Conservation (phyloP, 169 alveolate species). For the Blepharisma undulans region DNA sequence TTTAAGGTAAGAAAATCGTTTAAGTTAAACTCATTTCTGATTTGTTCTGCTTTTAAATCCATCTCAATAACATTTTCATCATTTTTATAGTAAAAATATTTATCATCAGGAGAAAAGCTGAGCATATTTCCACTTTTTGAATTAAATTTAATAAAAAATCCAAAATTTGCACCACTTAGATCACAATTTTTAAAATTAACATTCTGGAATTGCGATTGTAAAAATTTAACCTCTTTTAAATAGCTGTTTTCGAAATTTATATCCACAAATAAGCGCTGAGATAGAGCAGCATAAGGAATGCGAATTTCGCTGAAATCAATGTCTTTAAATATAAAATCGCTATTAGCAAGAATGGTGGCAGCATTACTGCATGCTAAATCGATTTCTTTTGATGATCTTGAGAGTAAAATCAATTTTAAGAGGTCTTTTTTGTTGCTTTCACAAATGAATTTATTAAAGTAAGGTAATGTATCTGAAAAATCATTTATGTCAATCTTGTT, state of each 20-base stretch:
- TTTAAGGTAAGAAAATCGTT: not conserved
- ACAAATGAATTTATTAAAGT: too few species aligned
- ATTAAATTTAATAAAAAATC: not conserved
- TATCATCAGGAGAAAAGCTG: not conserved
- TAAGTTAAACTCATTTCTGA: too few species aligned
- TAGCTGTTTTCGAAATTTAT: not conserved
- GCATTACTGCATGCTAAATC: not conserved
- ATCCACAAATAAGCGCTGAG: not conserved
- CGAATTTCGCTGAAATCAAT: not conserved
- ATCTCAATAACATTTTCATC: not conserved
- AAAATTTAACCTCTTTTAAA: not conserved
- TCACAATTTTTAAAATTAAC: not conserved
- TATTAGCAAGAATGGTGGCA: not conserved
- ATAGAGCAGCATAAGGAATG: not conserved
- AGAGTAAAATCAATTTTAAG: not conserved
- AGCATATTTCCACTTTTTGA: not conserved
- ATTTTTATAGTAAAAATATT: not conserved
- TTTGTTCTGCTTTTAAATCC: too few species aligned
- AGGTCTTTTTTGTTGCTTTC: not conserved
- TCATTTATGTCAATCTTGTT: not conserved
- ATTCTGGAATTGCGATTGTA: not conserved
- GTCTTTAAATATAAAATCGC: not conserved
- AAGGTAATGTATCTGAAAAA: not conserved
- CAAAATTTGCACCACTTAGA: not conserved
- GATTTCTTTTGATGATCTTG: not conserved